Base-by-base conservation (phyloP, 805 yeast genomes). In the Ogataea degrootiae region DNA sequence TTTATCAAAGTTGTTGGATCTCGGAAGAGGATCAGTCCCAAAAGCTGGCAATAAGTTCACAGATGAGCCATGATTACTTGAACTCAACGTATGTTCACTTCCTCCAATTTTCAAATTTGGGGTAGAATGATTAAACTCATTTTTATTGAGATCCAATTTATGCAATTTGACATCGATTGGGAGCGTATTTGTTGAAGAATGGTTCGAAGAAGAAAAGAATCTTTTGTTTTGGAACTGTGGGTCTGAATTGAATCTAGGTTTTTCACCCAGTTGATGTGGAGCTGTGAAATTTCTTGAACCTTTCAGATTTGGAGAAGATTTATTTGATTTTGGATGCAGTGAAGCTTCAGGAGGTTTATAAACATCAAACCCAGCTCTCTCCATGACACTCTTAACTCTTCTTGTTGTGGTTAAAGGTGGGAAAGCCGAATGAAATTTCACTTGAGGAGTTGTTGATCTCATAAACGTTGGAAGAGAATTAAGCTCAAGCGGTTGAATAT, bases 351-450 rank as follows among this genome's bases (percentile, higher is more conserved):
- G 68, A 2, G 68, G 68, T 44, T 61, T 72, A 49, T 70, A 71
- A 11, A 77, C 78, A 22, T 86, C 94, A 57, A 87, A 87, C 0
- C 96, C 96, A 0, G 94, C 94, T 54, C 94, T 68, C 61, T 87
- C 94, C 64, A 85, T 80, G 2, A 85, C 94, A 2, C 90, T 83
- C 55, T 74, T 74, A 56, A 82, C 83, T 29, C 80, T 68, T 42
- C 75, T 80, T 35, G 77, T 76, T 0, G 85, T 79, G 46, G 80
- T 81, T 50, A 87, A 66, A 0, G 88, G 85, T 2, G 95, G 95
- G 55, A 86, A 87, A 4, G 84, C 79, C 11, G 80, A 75, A 54
- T 79, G 66, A 42, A 69, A 66, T 36, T 61, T 55, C n/a, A 67
- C 65, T 29, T 66, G 62, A 5, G 74, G 61, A 43, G 52, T 50